Evolutionary conservation across 2,329 filamentous ascomycete species (phyloP).

Genomic region (Apiospora hydei): DNA sequence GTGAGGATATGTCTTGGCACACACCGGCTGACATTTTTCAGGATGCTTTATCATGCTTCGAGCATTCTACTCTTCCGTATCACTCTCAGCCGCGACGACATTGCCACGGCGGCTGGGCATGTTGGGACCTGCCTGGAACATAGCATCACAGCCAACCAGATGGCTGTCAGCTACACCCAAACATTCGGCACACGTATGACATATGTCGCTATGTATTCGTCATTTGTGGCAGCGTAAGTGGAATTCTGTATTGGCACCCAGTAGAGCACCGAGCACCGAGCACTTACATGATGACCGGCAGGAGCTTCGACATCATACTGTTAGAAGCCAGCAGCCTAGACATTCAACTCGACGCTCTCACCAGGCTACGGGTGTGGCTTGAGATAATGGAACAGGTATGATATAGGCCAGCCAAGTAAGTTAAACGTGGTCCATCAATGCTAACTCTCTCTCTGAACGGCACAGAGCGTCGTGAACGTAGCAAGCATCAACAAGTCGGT

Average conservation of each 20-base stretch:
- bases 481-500: slow-evolving; percentile 14
- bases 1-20: background rate
- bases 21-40: background rate
- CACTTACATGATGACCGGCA: background rate
- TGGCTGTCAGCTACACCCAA: slow-evolving; percentile 8
- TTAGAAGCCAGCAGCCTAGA: background rate
- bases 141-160: slow-evolving; percentile 18
- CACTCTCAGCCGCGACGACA: background rate
- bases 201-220: slow-evolving; percentile 19
- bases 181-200: slow-evolving; percentile 19
- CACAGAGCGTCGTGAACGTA: slow-evolving; percentile 11
- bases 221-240: slow-evolving; percentile 21
- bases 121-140: slow-evolving; percentile 9
- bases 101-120: slow-evolving; percentile 3
- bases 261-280: too few relatives aligned
- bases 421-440: background rate
- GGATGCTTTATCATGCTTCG: slow-evolving; percentile 19
- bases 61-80: background rate
- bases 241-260: background rate
- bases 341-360: slow-evolving; percentile 2
- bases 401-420: background rate
- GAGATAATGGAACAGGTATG: slow-evolving; percentile 17
- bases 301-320: slow-evolving; percentile 15
- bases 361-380: slow-evolving; percentile 6
- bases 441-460: background rate